Conservation (phyloP, 805 yeast genomes). For the Yamadazyma philogaea region DNA sequence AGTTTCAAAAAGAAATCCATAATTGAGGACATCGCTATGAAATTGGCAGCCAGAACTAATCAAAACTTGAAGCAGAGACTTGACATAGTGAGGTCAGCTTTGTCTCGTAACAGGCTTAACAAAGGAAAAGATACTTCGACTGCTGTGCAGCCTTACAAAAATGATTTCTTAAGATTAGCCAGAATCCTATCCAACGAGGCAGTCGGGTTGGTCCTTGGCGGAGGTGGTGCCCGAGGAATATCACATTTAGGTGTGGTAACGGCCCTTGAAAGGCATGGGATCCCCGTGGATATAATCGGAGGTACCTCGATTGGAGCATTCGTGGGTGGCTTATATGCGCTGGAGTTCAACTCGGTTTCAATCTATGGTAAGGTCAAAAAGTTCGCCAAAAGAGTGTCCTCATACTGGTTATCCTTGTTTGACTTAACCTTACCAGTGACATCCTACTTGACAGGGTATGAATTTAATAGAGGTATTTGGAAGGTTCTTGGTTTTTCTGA, state of each 20-base stretch:
- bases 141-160: conserved; percentile 58
- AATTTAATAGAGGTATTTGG: conserved; percentile 97
- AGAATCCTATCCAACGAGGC: conserved; percentile 89
- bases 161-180: conserved; percentile 87
- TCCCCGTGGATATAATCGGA: conserved; percentile 91
- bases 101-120: conserved; percentile 12
- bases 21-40: conserved; percentile 36
- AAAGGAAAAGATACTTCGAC: conserved; percentile 19
- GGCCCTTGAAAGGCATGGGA: conserved; percentile 87
- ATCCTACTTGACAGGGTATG: conserved; percentile 95
- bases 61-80: conserved; percentile 31
- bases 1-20: conserved; percentile 15
- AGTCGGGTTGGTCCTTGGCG: conserved; percentile 91
- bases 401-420: conserved; percentile 77
- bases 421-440: conserved; percentile 93
- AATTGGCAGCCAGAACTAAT: conserved; percentile 30
- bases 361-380: conserved; percentile 86
- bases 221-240: conserved; percentile 96
- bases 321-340: conserved; percentile 92
- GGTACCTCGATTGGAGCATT: conserved; percentile 97
- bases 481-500: conserved; percentile 88
- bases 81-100: conserved; percentile 29
- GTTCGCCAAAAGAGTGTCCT: conserved; percentile 77
- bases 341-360: conserved; percentile 87
- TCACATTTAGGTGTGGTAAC: conserved; percentile 89